phyloP scores from a whole-genome alignment of 2,329 filamentous ascomycete genomes.

The Fusarium nelsonii region DNA sequence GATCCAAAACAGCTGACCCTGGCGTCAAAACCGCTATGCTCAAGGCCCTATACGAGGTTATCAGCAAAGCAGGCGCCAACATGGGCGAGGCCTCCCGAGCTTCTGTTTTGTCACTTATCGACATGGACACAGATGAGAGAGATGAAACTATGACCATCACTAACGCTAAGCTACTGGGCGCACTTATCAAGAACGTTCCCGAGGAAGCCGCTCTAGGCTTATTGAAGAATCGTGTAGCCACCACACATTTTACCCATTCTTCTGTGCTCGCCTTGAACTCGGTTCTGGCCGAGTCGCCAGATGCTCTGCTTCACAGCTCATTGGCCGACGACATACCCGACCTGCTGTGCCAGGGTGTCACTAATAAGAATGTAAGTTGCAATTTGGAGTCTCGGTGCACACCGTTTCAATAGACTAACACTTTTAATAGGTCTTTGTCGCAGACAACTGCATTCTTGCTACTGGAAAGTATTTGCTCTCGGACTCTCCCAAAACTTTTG shows the following conservation, averaged over 20 bases:
- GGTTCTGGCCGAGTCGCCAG: slow-evolving; percentile 83
- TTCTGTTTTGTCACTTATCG: slow-evolving; percentile 89
- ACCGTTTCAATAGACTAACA: neutral
- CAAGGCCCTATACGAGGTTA: slow-evolving; percentile 94
- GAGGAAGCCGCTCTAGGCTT: slow-evolving; percentile 72
- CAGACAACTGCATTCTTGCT: slow-evolving; percentile 89
- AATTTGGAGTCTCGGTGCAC: neutral
- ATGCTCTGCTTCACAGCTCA: slow-evolving; percentile 72
- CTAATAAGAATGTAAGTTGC: slow-evolving; percentile 76
- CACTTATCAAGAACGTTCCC: slow-evolving; percentile 87
- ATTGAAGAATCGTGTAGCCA: slow-evolving; percentile 81
- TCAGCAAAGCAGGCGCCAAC: slow-evolving; percentile 92
- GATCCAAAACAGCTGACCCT: slow-evolving; percentile 85
- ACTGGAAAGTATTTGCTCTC: slow-evolving; percentile 90
- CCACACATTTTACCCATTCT: slow-evolving; percentile 78
- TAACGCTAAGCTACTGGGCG: slow-evolving; percentile 89
- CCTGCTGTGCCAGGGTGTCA: slow-evolving; percentile 84
- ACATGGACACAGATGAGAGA: slow-evolving; percentile 81
- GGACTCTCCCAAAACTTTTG: slow-evolving; percentile 76
- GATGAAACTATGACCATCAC: slow-evolving; percentile 87
- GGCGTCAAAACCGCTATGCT: slow-evolving; percentile 97
- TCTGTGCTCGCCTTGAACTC: slow-evolving; percentile 91
- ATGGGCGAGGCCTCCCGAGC: slow-evolving; percentile 93
- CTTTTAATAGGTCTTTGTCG: slow-evolving; percentile 75
- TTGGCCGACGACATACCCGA: slow-evolving; percentile 80